Evolutionary conservation across 2,329 filamentous ascomycete species (phyloP), one percentile per base, ranked within the genome.

Genomic region (Verticillium tricorpus): DNA sequence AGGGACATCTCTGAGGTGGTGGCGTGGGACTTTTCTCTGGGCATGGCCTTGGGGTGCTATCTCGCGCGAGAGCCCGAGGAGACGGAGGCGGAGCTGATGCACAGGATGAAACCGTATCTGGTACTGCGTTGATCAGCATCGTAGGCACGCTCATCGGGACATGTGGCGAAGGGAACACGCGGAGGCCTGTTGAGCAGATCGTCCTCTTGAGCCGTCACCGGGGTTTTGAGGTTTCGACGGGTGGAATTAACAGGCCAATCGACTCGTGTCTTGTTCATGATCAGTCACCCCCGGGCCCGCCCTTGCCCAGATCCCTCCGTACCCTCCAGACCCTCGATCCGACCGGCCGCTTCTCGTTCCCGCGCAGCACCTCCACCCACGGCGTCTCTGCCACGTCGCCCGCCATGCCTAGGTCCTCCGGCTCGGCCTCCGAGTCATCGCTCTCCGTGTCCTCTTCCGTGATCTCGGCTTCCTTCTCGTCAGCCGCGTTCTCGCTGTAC

Each of bases 321-420:
- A 89, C 86, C 64, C 85, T 81, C 86, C 86, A 89, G 11, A 86
- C 84, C 58, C 80, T 80, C 3, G 84, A 85, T 15, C 86, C 87
- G 12, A 82, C 78, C 5, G 82, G 82, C 61, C 84, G 77, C 65
- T 80, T 85, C 70, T 85, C 78, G 60, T 81, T 82, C 3, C 81
- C 84, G 56, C 78, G 77, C 11, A 87, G 71, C 52, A 80, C 78
- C 68, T 88, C 85, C 14, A 89, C 80, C 86, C 86, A 89, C 2
- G 85, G 85, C 2, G 79, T 73, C 37, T 75, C 69, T 3, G 73
- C 66, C 67, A 71, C 55, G 37, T 70, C 66, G 37, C 57, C 64
- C 3, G 59, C 65, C 8, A 67, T 64, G 11, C 62, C 66, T 1
- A 61, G 62, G 60, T 69, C 67, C 37, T 70, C 71, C 14, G 69